Evolutionary conservation across 2,329 filamentous ascomycete species (phyloP).

Genomic region (Cladosporium velox): DNA sequence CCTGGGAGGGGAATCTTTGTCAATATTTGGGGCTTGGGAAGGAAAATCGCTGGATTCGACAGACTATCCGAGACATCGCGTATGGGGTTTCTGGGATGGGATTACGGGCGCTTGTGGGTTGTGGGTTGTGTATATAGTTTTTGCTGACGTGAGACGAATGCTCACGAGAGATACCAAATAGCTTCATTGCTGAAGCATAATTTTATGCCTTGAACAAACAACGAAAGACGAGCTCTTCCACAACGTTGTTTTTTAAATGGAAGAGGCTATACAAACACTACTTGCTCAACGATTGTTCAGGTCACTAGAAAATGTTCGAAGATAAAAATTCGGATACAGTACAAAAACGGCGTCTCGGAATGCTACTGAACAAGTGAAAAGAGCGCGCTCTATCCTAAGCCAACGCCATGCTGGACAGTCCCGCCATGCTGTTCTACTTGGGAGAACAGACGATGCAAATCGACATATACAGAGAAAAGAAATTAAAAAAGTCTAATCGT

Average conservation of each 20-base stretch:
- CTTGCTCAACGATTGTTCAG: no score
- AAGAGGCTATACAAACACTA: no score
- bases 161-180: not conserved
- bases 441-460: not conserved
- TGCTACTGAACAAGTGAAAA: no score
- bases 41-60: not conserved
- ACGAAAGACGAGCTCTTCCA: not conserved
- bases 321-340: no score
- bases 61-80: not conserved
- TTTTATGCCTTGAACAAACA: not conserved
- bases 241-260: not conserved
- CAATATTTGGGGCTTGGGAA: not conserved
- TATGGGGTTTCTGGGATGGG: not conserved
- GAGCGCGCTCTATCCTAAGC: not conserved
- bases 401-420: not conserved
- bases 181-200: not conserved
- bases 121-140: not conserved
- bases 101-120: not conserved
- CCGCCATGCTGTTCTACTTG: not conserved
- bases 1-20: not conserved
- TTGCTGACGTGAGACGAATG: not conserved
- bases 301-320: no score
- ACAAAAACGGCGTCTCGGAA: no score
- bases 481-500: not conserved
- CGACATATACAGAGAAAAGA: not conserved